phyloP scores from a whole-genome alignment of 495 filamentous ascomycete species.

The Hypoxylon trugodes region DNA sequence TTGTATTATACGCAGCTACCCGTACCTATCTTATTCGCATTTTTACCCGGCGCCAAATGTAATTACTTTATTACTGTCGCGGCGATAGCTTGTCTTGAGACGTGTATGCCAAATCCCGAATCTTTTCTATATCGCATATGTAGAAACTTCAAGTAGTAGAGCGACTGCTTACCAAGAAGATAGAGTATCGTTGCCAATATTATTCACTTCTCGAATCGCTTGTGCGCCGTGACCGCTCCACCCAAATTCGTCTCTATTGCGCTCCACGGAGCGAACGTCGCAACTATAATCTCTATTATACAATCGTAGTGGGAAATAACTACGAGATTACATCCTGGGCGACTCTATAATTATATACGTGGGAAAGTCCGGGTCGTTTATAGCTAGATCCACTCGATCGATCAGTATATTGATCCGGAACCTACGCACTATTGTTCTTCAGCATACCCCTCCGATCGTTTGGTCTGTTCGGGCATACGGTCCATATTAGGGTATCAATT shows the following conservation, averaged over 20 bases:
- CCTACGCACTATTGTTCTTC: slow-evolving; percentile 6
- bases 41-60: slow-evolving; percentile 21
- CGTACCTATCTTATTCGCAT: slow-evolving; percentile 15
- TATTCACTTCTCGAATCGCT: slow-evolving; percentile 16
- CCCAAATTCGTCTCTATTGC: neutral
- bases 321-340: neutral
- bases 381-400: slow-evolving; percentile 17
- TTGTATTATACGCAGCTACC: slow-evolving; percentile 14
- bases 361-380: slow-evolving; percentile 3
- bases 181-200: slow-evolving; percentile 25
- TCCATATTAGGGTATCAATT: slow-evolving; percentile 12
- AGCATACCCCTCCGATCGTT: slow-evolving; percentile 10
- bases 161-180: slow-evolving; percentile 31
- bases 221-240: slow-evolving; percentile 19
- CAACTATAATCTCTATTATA: neutral
- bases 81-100: slow-evolving; percentile 3
- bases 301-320: slow-evolving; percentile 4
- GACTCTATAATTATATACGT: neutral
- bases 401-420: slow-evolving; percentile 5
- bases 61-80: slow-evolving; percentile 18
- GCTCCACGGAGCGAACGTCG: neutral
- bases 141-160: slow-evolving; percentile 17
- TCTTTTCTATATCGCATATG: slow-evolving; percentile 19
- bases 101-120: slow-evolving; percentile 13
- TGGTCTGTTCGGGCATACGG: slow-evolving; percentile 8